phyloP scores from a whole-genome alignment of 768 basidiomycete genomes.

The Tulasnella sp. region DNA sequence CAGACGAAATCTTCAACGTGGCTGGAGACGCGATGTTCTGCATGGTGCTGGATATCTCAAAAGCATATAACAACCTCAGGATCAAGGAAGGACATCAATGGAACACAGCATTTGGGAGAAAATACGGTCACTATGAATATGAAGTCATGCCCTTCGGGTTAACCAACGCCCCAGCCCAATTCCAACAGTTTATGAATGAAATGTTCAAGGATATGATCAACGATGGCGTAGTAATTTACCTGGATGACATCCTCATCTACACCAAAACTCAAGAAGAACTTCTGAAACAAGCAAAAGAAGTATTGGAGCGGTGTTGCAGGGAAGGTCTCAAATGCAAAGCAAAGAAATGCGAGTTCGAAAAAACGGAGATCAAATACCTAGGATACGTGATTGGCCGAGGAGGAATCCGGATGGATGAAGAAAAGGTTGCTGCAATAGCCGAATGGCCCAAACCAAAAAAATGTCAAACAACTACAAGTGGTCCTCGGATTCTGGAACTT shows the following conservation, averaged over 20 bases:
- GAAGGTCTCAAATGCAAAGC: not conserved
- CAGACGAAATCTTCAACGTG: not conserved
- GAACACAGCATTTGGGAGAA: constrained; percentile 27
- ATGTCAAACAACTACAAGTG: constrained; percentile 33
- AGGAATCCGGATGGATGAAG: constrained; percentile 33
- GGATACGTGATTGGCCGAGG: not conserved
- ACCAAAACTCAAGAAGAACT: constrained; percentile 27
- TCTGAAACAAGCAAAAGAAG: not conserved
- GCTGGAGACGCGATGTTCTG: not conserved
- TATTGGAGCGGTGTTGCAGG: constrained; percentile 10
- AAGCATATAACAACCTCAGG: constrained; percentile 16
- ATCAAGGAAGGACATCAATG: constrained; percentile 28
- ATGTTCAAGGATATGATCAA: constrained; percentile 31
- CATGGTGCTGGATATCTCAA: constrained; percentile 19
- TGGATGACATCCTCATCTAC: constrained; percentile 33
- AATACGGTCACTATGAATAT: constrained; percentile 31
- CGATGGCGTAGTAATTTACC: constrained; percentile 27
- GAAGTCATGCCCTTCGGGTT: constrained; percentile 34
- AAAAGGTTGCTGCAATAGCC: constrained; percentile 34
- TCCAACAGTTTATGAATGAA: constrained; percentile 32
- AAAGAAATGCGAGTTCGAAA: constrained; percentile 3
- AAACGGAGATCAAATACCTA: constrained; percentile 5
- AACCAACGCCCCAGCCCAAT: constrained; percentile 12
- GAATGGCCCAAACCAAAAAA: constrained; percentile 35
- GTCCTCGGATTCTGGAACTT: constrained; percentile 39